Conservation (phyloP, 257 asterid species). For the Vinca minor region DNA sequence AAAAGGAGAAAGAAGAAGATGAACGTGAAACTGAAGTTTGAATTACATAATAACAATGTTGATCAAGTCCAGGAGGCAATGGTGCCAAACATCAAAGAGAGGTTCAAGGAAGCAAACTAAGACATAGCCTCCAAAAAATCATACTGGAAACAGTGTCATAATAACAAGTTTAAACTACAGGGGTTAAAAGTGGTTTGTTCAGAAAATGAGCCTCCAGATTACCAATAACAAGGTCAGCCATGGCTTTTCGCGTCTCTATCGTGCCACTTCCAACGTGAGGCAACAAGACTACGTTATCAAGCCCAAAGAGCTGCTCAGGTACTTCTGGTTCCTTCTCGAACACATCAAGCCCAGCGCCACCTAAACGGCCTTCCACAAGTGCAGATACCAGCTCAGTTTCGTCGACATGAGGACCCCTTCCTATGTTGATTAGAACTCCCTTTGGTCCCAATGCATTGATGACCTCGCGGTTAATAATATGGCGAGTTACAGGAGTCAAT, state of each 20-base stretch:
- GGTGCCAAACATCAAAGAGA: background rate
- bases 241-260: constrained; percentile 44
- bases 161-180: constrained; percentile 34
- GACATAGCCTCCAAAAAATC: background rate
- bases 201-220: constrained; percentile 67
- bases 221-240: constrained; percentile 72
- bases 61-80: background rate
- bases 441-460: constrained; percentile 59
- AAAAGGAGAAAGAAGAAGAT: no score
- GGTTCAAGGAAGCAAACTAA: background rate
- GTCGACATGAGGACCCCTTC: constrained; percentile 59
- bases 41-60: no score
- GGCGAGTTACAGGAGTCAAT: constrained; percentile 49
- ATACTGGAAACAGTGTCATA: background rate
- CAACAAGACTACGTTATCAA: constrained; percentile 52
- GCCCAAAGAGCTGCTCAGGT: constrained; percentile 41
- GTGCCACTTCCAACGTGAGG: constrained; percentile 70
- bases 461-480: constrained; percentile 46
- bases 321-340: constrained; percentile 66
- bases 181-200: constrained; percentile 53
- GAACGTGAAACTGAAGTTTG: no score
- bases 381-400: constrained; percentile 64
- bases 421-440: constrained; percentile 66
- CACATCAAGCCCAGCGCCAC: constrained; percentile 91
- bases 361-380: constrained; percentile 55